phyloP scores from a whole-genome alignment of 495 filamentous ascomycete genomes.

The Aspergillus sclerotiicarbonarius region DNA sequence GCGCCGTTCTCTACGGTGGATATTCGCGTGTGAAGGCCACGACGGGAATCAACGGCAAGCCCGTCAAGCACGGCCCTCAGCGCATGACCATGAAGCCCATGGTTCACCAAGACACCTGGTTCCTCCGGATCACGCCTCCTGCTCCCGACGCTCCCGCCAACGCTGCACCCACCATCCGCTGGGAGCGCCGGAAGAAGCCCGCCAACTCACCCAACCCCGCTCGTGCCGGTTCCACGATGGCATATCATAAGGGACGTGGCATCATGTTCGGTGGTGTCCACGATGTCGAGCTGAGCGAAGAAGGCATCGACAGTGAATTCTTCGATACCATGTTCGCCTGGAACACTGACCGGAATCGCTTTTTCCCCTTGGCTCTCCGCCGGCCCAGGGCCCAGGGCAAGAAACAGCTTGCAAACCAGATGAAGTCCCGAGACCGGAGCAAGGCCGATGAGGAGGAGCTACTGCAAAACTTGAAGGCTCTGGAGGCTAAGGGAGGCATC shows the following conservation, averaged over 20 bases:
- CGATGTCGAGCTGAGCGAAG: slow-evolving; percentile 89
- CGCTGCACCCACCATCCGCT: slow-evolving; percentile 68
- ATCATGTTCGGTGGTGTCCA: slow-evolving; percentile 94
- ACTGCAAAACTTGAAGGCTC: slow-evolving; percentile 73
- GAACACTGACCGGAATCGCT: slow-evolving; percentile 92
- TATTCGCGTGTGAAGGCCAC: slow-evolving; percentile 85
- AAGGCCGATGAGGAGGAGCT: slow-evolving; percentile 89
- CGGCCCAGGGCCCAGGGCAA: slow-evolving; percentile 62
- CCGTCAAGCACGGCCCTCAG: slow-evolving; percentile 61
- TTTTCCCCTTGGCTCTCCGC: slow-evolving; percentile 77
- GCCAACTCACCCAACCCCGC: slow-evolving; percentile 82
- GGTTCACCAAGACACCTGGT: slow-evolving; percentile 93
- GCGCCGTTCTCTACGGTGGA: slow-evolving; percentile 86
- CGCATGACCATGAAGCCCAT: slow-evolving; percentile 75
- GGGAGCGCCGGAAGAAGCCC: slow-evolving; percentile 91
- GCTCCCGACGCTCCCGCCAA: slow-evolving; percentile 56
- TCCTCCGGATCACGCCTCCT: slow-evolving; percentile 76
- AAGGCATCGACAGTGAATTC: slow-evolving; percentile 94
- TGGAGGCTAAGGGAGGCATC: slow-evolving; percentile 66
- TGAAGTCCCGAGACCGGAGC: slow-evolving; percentile 63
- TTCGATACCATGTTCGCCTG: slow-evolving; percentile 86
- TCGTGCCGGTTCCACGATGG: slow-evolving; percentile 86
- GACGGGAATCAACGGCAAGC: slow-evolving; percentile 45
- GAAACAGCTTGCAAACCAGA: slow-evolving; percentile 54
- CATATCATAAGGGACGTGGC: slow-evolving; percentile 86